Conservation (phyloP, 192 early-diverging fungal species). For the Geranomyces michiganensis region DNA sequence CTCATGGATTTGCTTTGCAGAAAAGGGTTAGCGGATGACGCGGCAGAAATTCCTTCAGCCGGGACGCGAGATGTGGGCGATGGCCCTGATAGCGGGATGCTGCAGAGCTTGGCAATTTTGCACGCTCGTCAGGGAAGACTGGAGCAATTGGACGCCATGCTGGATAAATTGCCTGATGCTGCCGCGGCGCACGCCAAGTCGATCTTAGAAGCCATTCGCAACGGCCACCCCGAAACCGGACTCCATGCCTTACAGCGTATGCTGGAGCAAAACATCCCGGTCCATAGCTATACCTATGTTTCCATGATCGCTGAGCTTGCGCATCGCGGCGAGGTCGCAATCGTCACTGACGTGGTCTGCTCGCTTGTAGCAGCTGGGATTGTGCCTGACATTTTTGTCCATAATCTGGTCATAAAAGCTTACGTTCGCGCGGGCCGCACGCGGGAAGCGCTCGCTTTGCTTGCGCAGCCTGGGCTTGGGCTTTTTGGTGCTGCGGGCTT, state of each 20-base stretch:
- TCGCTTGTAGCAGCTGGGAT: conserved; percentile 2
- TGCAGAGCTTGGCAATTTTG: background rate
- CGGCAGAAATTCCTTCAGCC: background rate
- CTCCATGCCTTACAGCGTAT: background rate
- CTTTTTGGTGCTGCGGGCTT: background rate
- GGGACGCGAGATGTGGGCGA: background rate
- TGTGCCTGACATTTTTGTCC: conserved; percentile 7
- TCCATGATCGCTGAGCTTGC: conserved; percentile 7
- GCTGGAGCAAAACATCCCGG: background rate
- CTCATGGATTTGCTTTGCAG: conserved; percentile 4
- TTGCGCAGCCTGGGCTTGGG: background rate
- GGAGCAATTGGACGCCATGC: background rate
- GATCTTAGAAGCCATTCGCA: background rate
- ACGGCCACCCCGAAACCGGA: conserved; percentile 2
- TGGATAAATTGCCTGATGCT: background rate
- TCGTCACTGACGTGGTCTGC: conserved; percentile 6
- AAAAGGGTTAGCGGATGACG: background rate
- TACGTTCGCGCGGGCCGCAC: conserved; percentile 22
- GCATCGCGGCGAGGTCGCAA: background rate
- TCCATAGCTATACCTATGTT: conserved; percentile 7
- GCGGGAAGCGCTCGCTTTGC: conserved; percentile 16
- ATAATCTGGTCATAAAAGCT: conserved; percentile 25
- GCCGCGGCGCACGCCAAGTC: background rate
- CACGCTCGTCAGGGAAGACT: background rate
- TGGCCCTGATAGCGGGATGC: background rate